Conservation (phyloP, 129 eudicot genomes). For the Ambrosia trifida region DNA sequence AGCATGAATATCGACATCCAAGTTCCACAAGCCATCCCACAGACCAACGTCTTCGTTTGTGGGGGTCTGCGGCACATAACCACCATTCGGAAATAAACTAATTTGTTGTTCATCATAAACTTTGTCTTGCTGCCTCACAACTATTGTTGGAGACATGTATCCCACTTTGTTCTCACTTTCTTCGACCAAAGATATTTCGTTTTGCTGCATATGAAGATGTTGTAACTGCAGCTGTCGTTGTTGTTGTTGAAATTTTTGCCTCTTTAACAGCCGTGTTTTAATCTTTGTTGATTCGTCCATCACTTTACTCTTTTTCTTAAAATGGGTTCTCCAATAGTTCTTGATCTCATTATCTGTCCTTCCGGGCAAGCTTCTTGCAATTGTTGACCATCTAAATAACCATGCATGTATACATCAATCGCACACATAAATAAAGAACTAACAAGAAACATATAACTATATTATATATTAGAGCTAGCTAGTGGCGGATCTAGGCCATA, state of each 20-base stretch:
- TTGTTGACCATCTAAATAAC: constrained; percentile 76
- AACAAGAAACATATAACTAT: no score
- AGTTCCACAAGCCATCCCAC: constrained; percentile 67
- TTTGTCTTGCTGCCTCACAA: constrained; percentile 41
- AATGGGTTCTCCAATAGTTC: constrained; percentile 90
- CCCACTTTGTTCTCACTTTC: constrained; percentile 37
- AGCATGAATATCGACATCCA: constrained; percentile 58
- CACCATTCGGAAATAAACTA: constrained; percentile 26
- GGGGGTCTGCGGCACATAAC: constrained; percentile 37
- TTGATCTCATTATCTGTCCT: constrained; percentile 87
- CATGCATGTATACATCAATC: neutral
- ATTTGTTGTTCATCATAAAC: constrained; percentile 32
- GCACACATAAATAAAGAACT: neutral
- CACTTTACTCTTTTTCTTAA: constrained; percentile 58
- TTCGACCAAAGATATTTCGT: constrained; percentile 43
- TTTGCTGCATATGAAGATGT: constrained; percentile 36
- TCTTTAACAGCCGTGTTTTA: constrained; percentile 47
- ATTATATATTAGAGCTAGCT: no score
- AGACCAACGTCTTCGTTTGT: constrained; percentile 41
- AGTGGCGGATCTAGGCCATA: no score
- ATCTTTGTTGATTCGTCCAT: constrained; percentile 35
- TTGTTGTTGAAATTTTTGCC: constrained; percentile 70
- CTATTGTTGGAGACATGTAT: constrained; percentile 17
- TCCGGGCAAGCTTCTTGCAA: constrained; percentile 85
- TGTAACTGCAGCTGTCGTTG: constrained; percentile 45